Evolutionary conservation across 208 protist genomes (phyloP).

Genomic region (Leishmania turanica): DNA sequence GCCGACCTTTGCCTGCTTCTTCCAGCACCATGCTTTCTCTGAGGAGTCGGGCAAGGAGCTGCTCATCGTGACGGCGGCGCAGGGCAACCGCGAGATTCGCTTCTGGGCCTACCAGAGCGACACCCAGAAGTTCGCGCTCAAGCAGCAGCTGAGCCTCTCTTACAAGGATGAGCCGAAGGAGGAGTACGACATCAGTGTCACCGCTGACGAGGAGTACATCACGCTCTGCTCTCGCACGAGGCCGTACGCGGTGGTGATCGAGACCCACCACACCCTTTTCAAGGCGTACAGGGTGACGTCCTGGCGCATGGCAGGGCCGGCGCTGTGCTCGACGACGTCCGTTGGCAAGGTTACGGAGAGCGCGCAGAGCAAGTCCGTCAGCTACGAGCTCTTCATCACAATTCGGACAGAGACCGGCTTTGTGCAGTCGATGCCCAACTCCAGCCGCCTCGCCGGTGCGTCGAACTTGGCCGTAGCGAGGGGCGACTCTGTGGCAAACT

Average conservation of each 20-base stretch:
- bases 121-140: slow-evolving; percentile 76
- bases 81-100: slow-evolving; percentile 81
- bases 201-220: slow-evolving; percentile 88
- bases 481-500: slow-evolving; percentile 50
- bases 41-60: slow-evolving; percentile 56
- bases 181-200: slow-evolving; percentile 74
- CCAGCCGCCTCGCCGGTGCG: slow-evolving; percentile 70
- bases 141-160: slow-evolving; percentile 80
- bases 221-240: slow-evolving; percentile 68
- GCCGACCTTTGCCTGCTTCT: slow-evolving; percentile 87
- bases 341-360: slow-evolving; percentile 80
- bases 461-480: slow-evolving; percentile 48
- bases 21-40: slow-evolving; percentile 58
- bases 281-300: slow-evolving; percentile 82
- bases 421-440: slow-evolving; percentile 71
- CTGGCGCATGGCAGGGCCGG: slow-evolving; percentile 70
- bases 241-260: slow-evolving; percentile 74
- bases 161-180: slow-evolving; percentile 36
- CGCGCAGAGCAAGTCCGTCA: slow-evolving; percentile 62
- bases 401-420: slow-evolving; percentile 75
- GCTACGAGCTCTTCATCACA: slow-evolving; percentile 80
- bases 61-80: slow-evolving; percentile 76
- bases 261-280: slow-evolving; percentile 76
- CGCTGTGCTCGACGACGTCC: slow-evolving; percentile 64
- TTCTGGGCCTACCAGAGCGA: slow-evolving; percentile 79